phyloP scores from a whole-genome alignment of 2,329 filamentous ascomycete species.

The Bipolaris bicolor region DNA sequence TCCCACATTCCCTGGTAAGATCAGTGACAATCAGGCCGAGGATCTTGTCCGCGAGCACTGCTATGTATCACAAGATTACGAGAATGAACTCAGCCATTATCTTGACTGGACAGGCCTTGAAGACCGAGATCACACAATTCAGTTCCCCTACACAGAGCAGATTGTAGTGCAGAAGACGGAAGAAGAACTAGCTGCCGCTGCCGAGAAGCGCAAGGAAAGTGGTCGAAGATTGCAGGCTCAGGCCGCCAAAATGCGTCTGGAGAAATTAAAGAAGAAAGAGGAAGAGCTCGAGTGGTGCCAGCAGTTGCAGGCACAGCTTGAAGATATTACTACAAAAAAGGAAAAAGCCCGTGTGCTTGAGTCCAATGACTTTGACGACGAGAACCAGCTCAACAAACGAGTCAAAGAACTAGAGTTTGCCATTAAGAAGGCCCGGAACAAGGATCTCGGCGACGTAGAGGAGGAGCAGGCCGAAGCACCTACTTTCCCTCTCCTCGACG shows the following conservation, averaged over 20 bases:
- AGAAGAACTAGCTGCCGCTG: slow-evolving; percentile 87
- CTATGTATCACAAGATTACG: slow-evolving; percentile 85
- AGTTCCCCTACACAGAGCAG: slow-evolving; percentile 93
- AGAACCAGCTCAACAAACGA: slow-evolving; percentile 79
- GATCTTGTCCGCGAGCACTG: slow-evolving; percentile 86
- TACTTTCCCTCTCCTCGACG: slow-evolving; percentile 85
- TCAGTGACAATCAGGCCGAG: slow-evolving; percentile 86
- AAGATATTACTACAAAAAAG: slow-evolving; percentile 83
- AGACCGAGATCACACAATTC: slow-evolving; percentile 84
- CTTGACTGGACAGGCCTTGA: slow-evolving; percentile 93
- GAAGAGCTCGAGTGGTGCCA: slow-evolving; percentile 94
- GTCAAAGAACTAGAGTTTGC: slow-evolving; percentile 90
- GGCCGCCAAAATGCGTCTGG: slow-evolving; percentile 94
- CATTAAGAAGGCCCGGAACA: slow-evolving; percentile 87
- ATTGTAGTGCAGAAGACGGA: slow-evolving; percentile 89
- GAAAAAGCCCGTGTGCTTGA: slow-evolving; percentile 78
- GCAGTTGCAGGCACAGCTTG: slow-evolving; percentile 74
- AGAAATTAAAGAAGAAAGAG: slow-evolving; percentile 95
- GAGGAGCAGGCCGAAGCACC: slow-evolving; percentile 80
- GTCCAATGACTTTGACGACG: slow-evolving; percentile 89
- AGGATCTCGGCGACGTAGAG: slow-evolving; percentile 83
- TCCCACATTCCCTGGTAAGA: slow-evolving; percentile 82
- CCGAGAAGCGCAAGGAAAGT: slow-evolving; percentile 94
- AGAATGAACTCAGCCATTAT: slow-evolving; percentile 74
- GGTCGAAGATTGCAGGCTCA: slow-evolving; percentile 91